These are phyloP conservation scores for Lentinula boryana DNA, from an alignment of 768 basidiomycete genomes.

Conservation along the genomic window DNA sequence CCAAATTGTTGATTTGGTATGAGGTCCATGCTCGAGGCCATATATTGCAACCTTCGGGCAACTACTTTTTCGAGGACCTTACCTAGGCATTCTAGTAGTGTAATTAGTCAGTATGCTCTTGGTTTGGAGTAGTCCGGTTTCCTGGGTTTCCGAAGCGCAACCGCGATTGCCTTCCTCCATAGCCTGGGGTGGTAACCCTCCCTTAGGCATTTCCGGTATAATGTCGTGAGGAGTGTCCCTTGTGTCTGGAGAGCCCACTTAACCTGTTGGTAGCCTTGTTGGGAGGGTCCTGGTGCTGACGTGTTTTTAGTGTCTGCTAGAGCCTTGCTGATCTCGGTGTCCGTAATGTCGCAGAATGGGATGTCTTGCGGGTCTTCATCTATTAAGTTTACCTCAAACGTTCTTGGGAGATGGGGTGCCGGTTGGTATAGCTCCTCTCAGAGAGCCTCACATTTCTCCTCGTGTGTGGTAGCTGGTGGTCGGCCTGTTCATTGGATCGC, in stretches of 20 bases:
- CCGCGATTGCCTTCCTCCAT: slow-evolving; percentile 20
- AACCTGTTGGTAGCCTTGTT: slow-evolving; percentile 15
- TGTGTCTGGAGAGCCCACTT: slow-evolving; percentile 18
- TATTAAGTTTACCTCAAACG: background rate
- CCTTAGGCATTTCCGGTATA: slow-evolving; percentile 14
- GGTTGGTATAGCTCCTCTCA: background rate
- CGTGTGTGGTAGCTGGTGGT: background rate
- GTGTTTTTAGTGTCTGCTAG: slow-evolving; percentile 13
- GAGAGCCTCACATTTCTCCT: background rate
- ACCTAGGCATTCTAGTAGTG: slow-evolving; percentile 26
- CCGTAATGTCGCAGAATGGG: slow-evolving; percentile 9
- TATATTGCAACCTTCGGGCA: background rate
- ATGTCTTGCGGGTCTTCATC: slow-evolving; percentile 4
- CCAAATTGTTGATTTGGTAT: slow-evolving; percentile 3
- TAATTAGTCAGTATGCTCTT: slow-evolving; percentile 26
- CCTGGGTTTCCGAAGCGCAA: slow-evolving; percentile 25
- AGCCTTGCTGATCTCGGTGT: slow-evolving; percentile 16
- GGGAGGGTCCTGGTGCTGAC: slow-evolving; percentile 18
- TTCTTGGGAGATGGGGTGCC: background rate
- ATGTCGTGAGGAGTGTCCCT: slow-evolving; percentile 6
- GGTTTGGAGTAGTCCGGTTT: slow-evolving; percentile 30
- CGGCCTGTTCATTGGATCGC: slow-evolving; percentile 12
- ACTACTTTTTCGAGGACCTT: slow-evolving; percentile 25
- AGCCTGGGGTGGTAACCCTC: slow-evolving; percentile 18
- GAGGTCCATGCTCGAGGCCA: slow-evolving; percentile 17